Evolutionary conservation across 148 eudicot species (phyloP).

Genomic region (Silene conica): DNA sequence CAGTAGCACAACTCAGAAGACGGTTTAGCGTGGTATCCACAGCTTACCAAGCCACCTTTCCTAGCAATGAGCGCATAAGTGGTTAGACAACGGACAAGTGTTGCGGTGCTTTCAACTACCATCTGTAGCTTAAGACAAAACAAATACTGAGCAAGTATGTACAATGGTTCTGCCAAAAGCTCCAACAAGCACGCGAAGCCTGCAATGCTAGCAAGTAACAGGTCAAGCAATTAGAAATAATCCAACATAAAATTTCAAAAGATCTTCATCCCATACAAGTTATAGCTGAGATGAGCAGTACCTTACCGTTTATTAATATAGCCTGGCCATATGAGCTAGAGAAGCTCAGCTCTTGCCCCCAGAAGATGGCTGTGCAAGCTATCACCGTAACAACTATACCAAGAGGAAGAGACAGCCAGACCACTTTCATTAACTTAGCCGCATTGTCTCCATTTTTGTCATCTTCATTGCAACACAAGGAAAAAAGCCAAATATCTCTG

Average conservation of each 20-base stretch:
- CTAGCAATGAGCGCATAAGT: slow-evolving; percentile 61
- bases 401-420: slow-evolving; percentile 81
- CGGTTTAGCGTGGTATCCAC: not conserved
- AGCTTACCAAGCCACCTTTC: slow-evolving; percentile 55
- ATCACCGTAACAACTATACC: slow-evolving; percentile 60
- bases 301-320: slow-evolving; percentile 78
- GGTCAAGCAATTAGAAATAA: not conserved
- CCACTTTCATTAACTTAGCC: slow-evolving; percentile 73
- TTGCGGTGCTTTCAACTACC: slow-evolving; percentile 76
- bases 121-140: slow-evolving; percentile 82
- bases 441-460: slow-evolving; percentile 46
- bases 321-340: slow-evolving; percentile 80
- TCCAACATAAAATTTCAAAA: not conserved
- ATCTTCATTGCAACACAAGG: slow-evolving; percentile 52
- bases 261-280: not conserved
- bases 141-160: slow-evolving; percentile 85
- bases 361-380: slow-evolving; percentile 65
- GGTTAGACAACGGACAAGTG: slow-evolving; percentile 75
- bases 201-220: slow-evolving; percentile 30
- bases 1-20: not conserved
- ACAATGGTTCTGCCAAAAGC: slow-evolving; percentile 89
- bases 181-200: slow-evolving; percentile 89
- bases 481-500: not conserved
- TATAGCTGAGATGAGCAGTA: not conserved
- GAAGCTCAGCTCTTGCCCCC: slow-evolving; percentile 82